Evolutionary conservation across 2,329 filamentous ascomycete genomes (phyloP).

Genomic region (Penicillium sp.): DNA sequence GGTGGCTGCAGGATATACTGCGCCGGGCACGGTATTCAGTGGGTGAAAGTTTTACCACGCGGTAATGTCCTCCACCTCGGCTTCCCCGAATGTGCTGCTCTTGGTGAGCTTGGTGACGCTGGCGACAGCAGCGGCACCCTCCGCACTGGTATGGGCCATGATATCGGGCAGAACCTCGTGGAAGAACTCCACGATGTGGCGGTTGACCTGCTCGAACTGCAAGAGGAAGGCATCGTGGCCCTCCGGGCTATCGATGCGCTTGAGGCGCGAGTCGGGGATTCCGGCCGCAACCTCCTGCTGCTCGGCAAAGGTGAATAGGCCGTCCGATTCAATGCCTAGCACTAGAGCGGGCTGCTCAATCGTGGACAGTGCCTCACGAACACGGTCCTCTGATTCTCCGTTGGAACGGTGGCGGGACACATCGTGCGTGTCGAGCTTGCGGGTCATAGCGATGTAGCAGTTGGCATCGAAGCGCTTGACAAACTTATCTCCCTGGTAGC

Average conservation of each 20-base stretch:
- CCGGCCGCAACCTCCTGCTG: conserved; percentile 86
- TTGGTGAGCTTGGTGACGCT: conserved; percentile 68
- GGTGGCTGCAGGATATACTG: conserved; percentile 27
- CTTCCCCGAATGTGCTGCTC: conserved; percentile 91
- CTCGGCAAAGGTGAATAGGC: conserved; percentile 94
- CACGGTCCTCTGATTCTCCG: conserved; percentile 45
- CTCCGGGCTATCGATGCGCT: conserved; percentile 89
- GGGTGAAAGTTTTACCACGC: conserved; percentile 66
- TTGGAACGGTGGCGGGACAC: conserved; percentile 72
- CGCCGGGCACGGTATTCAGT: conserved; percentile 20
- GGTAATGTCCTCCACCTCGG: conserved; percentile 93
- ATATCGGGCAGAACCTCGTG: conserved; percentile 82
- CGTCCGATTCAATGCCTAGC: conserved; percentile 91
- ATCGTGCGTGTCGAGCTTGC: conserved; percentile 96
- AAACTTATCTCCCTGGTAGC: conserved; percentile 95
- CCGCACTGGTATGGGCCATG: conserved; percentile 65
- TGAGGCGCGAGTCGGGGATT: conserved; percentile 74
- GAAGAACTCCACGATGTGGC: conserved; percentile 80
- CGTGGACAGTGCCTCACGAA: conserved; percentile 73
- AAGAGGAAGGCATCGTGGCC: conserved; percentile 95
- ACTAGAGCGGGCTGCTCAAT: conserved; percentile 90
- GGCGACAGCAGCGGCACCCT: conserved; percentile 51
- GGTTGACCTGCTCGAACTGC: conserved; percentile 96
- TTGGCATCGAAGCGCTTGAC: conserved; percentile 97
- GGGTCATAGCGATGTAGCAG: conserved; percentile 98